phyloP scores from a whole-genome alignment of 192 early-diverging fungal genomes.

The Backusella mclennaniae region DNA sequence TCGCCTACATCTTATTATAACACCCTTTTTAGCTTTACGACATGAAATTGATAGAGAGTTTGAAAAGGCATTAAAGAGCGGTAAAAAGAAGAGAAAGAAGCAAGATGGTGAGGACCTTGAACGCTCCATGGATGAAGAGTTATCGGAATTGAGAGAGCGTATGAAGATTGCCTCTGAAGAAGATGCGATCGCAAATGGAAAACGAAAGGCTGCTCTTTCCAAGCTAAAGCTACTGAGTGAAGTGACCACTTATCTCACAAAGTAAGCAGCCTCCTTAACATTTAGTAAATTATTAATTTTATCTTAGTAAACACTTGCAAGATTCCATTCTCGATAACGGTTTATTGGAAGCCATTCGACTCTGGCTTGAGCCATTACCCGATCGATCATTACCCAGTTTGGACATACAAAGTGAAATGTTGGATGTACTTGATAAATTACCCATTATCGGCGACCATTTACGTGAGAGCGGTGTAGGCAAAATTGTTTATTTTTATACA shows the following conservation, averaged over 20 bases:
- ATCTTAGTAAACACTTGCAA: constrained; percentile 54
- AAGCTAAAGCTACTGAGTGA: constrained; percentile 65
- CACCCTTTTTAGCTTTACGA: constrained; percentile 16
- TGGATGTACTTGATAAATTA: constrained; percentile 67
- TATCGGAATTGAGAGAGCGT: constrained; percentile 31
- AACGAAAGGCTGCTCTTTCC: constrained; percentile 60
- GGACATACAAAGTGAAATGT: constrained; percentile 82
- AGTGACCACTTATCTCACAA: constrained; percentile 54
- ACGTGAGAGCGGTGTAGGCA: constrained; percentile 79
- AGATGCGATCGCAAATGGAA: constrained; percentile 61
- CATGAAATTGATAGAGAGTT: constrained; percentile 36
- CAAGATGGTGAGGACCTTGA: constrained; percentile 39
- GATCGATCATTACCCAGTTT: constrained; percentile 87
- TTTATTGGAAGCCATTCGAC: constrained; percentile 78
- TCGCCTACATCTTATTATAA: neutral
- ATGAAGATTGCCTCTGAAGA: constrained; percentile 57
- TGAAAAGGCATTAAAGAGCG: constrained; percentile 27
- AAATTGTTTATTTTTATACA: constrained; percentile 86
- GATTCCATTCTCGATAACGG: constrained; percentile 81
- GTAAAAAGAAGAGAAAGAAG: constrained; percentile 40
- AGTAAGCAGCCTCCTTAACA: constrained; percentile 33
- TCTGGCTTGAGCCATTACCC: constrained; percentile 89
- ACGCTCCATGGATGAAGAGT: constrained; percentile 32
- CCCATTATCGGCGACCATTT: constrained; percentile 75
- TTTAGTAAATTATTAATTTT: too few relatives aligned